Base-by-base conservation (phyloP, 345 rosid species). In the Clausena lansium region DNA sequence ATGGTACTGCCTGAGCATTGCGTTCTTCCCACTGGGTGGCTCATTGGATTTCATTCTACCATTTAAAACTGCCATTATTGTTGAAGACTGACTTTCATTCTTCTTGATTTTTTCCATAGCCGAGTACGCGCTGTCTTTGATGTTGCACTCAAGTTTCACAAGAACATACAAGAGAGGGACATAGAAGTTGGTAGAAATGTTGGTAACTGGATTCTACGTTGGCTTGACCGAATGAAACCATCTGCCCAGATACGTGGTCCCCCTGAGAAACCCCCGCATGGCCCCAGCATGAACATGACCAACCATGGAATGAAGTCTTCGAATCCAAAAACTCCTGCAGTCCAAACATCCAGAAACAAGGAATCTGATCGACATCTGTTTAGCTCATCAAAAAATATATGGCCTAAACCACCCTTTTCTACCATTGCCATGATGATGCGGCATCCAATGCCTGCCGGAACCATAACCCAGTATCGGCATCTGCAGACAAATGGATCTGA, bases 181-280 rank as follows among this genome's bases (percentile, higher is more conserved):
- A 80, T 94, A 70, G 92, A 90, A 86, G 95, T 96, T 54, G 99
- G 99, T 76, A 78, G 93, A 72, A 92, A 89, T 79, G 78, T 94
- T 4, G 97, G 99, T 33, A 96, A 96, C 87, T 80, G 98, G 94
- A 89, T 96, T 65, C 89, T 94, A 39, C 91, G 93, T 50, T 91
- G 91, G 91, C 95, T 96, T 33, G 92, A 94, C 79, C 76, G 85
- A 62, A 87, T 89, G 93, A 96, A 92, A 81, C 97, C 99, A n/a
- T 88, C 97, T 14, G 98, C 99, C 73, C 89, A 88, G 80, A 96
- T 96, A 63, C 94, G 94, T 57, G 83, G 77, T 54, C 50, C 85
- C 55, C 77, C 81, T 1, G 82, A 70, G 67, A 84, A 76, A 67
- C 71, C 78, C 33, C 79, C 86, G 19, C 76, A 64, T 60, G 72